phyloP scores from a whole-genome alignment of 2,329 filamentous ascomycete genomes.

The Didymella pomorum region DNA sequence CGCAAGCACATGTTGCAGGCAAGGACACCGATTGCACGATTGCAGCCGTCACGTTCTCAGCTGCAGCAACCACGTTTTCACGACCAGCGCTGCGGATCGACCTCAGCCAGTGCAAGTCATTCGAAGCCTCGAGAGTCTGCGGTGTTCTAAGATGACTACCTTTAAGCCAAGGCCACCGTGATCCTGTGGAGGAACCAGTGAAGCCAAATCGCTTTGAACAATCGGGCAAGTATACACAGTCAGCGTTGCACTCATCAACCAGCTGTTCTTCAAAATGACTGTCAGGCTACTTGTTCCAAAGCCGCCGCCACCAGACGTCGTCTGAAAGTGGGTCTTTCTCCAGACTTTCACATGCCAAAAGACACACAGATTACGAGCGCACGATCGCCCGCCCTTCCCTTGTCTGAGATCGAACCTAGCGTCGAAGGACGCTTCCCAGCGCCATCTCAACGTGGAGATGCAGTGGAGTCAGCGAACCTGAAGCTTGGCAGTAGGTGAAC shows the following conservation, averaged over 20 bases:
- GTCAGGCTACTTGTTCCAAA: not conserved
- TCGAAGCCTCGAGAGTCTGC: not conserved
- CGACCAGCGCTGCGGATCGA: too few relatives aligned
- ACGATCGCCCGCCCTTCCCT: constrained; percentile 27
- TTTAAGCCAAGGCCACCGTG: not conserved
- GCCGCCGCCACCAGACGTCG: constrained; percentile 11
- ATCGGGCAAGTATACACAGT: not conserved
- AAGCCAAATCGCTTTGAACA: not conserved
- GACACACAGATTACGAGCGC: constrained; percentile 18
- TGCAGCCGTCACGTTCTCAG: not conserved
- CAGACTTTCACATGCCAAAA: constrained; percentile 37
- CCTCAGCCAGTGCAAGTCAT: too few relatives aligned
- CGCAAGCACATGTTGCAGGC: constrained; percentile 1
- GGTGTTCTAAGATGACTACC: too few relatives aligned
- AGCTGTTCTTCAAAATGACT: not conserved
- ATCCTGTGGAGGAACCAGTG: not conserved
- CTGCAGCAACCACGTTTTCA: too few relatives aligned
- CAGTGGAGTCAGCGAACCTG: constrained; percentile 8
- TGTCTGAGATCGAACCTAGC: constrained; percentile 17
- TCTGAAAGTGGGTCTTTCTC: constrained; percentile 26
- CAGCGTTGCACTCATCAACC: not conserved
- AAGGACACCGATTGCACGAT: not conserved
- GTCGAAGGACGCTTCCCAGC: constrained; percentile 9
- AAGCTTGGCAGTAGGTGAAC: constrained; percentile 7
- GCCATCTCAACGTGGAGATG: constrained; percentile 3